Evolutionary conservation across 805 yeast genomes (phyloP), one percentile per base, ranked within the genome.

Genomic region (Spathaspora sp.): DNA sequence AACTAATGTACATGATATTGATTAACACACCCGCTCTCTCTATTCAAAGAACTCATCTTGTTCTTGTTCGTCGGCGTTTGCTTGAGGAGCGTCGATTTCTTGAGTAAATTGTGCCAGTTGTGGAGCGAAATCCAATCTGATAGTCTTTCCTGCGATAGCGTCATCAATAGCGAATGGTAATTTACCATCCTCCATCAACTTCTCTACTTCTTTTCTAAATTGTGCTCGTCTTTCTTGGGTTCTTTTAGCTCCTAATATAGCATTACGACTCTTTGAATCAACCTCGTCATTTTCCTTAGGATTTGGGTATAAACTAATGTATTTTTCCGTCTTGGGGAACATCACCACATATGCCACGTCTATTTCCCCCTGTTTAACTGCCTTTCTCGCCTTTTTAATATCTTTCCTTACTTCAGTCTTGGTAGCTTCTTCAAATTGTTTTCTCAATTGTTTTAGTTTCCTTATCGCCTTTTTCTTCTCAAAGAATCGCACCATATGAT

Each of bases 401-500:
- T 67, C 70, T 51, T 72, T 73, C 51, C 66, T 68, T 18, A 65
- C 72, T 12, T 64, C 73, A 8, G 65, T 60, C 48, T 66, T 61
- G 31, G 63, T 48, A 19, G 69, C 70, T 28, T 70, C 76, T 6
- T 69, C 71, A 31, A 72, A 56, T 11, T 66, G 62, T 44, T 72
- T 75, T 46, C 60, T 62, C 2, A 82, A 80, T 50, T 73, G 78
- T 56, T 85, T 87, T 62, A 88, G 81, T 52, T 75, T 80, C 63
- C 96, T 79, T 23, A 81, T 58, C 0, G 97, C 94, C 76, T 91
- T 92, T 71, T 90, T 89, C 63, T 79, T 82, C 67, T 92, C 98
- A 55, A 94, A 89, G 64, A 94, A 94, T 57, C 93, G 80, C 47
- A 94, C 90, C 92, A 90, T 91, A 64, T 90, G 97, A 66, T 94